Conservation (phyloP, 306 rosid genomes). For the Luffa acutangula region DNA sequence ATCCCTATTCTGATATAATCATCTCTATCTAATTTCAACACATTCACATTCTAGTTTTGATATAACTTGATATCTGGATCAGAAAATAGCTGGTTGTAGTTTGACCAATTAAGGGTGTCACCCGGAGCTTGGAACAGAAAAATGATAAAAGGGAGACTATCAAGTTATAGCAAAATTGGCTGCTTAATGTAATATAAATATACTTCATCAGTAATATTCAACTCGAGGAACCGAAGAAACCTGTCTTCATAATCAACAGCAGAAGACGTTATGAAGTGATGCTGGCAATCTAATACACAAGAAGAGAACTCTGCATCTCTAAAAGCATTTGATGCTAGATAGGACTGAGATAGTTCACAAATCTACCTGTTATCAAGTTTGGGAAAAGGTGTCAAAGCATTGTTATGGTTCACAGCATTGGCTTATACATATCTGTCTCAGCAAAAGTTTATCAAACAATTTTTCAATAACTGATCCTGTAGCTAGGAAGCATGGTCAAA, state of each 20-base stretch:
- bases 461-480: neutral
- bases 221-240: neutral
- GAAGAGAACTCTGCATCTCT: slow-evolving; percentile 7
- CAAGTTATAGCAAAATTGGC: neutral
- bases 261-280: neutral
- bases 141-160: neutral
- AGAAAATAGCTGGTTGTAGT: neutral
- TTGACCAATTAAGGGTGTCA: neutral
- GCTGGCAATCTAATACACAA: neutral
- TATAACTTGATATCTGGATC: neutral
- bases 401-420: neutral
- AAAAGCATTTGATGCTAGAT: slow-evolving; percentile 23
- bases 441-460: neutral
- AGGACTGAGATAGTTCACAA: slow-evolving; percentile 45
- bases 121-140: neutral
- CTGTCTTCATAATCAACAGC: neutral
- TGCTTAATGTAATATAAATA: neutral
- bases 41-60: neutral
- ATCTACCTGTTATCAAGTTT: slow-evolving; percentile 35
- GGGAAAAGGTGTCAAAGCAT: neutral
- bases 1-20: neutral
- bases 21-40: neutral
- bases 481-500: neutral
- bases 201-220: neutral
- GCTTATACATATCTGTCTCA: neutral